These are phyloP conservation scores for Volvariella volvacea DNA, from an alignment of 1,284 basidiomycete species.

Conservation along the genomic window DNA sequence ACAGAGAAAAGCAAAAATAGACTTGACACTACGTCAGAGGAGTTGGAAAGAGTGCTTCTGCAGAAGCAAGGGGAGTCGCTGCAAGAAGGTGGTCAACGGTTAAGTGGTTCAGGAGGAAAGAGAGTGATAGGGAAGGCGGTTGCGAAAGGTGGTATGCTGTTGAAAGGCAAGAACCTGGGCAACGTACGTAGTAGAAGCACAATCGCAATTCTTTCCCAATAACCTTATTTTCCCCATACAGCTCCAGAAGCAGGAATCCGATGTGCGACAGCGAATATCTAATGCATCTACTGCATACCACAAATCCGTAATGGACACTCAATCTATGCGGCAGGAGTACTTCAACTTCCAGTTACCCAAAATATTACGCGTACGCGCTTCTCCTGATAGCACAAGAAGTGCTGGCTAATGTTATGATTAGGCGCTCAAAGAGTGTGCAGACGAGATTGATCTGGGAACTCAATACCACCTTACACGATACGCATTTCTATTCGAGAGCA, in stretches of 20 bases:
- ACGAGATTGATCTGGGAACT: constrained; percentile 94
- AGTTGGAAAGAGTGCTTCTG: constrained; percentile 88
- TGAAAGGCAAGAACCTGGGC: constrained; percentile 92
- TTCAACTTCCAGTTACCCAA: constrained; percentile 96
- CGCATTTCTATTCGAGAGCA: constrained; percentile 90
- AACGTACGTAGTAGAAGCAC: constrained; percentile 48
- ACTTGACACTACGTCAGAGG: constrained; percentile 88
- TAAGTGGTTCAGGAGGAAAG: constrained; percentile 59
- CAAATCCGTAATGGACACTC: constrained; percentile 88
- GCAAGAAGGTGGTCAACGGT: constrained; percentile 67
- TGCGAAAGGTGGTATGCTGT: constrained; percentile 81
- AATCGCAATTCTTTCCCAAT: constrained; percentile 16
- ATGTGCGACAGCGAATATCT: constrained; percentile 82
- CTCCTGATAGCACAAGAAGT: constrained; percentile 47
- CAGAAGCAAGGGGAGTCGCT: constrained; percentile 92
- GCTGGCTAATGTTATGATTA: constrained; percentile 22
- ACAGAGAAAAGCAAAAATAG: constrained; percentile 89
- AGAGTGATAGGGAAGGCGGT: constrained; percentile 83
- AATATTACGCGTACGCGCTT: constrained; percentile 72
- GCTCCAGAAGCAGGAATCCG: constrained; percentile 93
- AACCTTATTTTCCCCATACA: constrained; percentile 40
- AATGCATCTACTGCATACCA: constrained; percentile 84
- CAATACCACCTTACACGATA: constrained; percentile 96
- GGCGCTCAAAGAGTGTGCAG: constrained; percentile 93
- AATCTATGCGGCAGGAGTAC: constrained; percentile 90